Conservation (phyloP, 1,284 basidiomycete genomes). For the Heterobasidion irregulare region DNA sequence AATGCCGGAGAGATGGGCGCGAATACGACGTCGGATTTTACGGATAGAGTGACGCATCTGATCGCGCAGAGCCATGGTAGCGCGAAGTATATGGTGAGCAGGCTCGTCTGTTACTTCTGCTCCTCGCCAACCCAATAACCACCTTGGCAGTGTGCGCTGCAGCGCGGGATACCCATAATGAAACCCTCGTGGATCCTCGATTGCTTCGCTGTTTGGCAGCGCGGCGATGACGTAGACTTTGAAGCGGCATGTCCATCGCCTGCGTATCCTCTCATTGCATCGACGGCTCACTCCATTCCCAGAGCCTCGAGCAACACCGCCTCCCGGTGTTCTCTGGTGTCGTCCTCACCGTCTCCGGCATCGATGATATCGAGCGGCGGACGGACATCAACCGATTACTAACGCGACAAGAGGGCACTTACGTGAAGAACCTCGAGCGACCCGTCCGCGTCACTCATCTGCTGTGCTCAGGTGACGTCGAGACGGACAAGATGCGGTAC, state of each 20-base stretch:
- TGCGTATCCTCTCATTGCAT: not conserved
- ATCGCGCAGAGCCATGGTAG: slow-evolving; percentile 63
- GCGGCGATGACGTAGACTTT: slow-evolving; percentile 67
- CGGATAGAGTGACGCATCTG: slow-evolving; percentile 75
- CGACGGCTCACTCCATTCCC: slow-evolving; percentile 5
- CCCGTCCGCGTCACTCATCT: slow-evolving; percentile 66
- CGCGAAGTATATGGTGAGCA: slow-evolving; percentile 65
- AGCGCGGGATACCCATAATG: slow-evolving; percentile 68
- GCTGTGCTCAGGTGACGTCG: slow-evolving; percentile 45
- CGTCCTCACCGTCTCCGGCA: slow-evolving; percentile 59
- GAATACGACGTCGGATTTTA: slow-evolving; percentile 54
- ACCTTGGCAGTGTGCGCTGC: slow-evolving; percentile 59
- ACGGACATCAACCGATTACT: slow-evolving; percentile 50
- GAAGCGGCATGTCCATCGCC: slow-evolving; percentile 26
- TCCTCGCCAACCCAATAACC: not conserved
- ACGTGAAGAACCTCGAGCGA: slow-evolving; percentile 54
- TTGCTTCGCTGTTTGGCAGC: slow-evolving; percentile 63
- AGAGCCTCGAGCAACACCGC: slow-evolving; percentile 48
- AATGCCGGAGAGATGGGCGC: slow-evolving; percentile 74
- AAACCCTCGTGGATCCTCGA: slow-evolving; percentile 64
- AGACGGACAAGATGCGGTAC: slow-evolving; percentile 64
- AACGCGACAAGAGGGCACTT: slow-evolving; percentile 44
- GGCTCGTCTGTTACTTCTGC: not conserved
- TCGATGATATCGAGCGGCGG: slow-evolving; percentile 43
- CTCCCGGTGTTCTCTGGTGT: slow-evolving; percentile 62